These are phyloP conservation scores for Emmonsia crescens DNA, from an alignment of 2,329 filamentous ascomycete genomes.

Conservation along the genomic window DNA sequence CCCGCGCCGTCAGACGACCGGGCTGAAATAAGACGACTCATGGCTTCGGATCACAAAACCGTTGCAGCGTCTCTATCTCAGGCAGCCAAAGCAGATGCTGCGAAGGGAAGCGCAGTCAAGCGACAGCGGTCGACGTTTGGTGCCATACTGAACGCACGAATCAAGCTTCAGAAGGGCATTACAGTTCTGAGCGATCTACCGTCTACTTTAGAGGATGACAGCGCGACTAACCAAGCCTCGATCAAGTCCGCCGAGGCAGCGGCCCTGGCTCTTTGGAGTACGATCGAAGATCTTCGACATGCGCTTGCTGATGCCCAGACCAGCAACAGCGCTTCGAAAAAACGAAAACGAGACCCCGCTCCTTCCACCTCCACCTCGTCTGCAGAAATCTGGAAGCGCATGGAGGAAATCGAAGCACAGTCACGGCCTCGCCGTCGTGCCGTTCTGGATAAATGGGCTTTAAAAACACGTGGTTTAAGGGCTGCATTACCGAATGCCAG, in stretches of 20 bases:
- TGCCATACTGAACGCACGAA: constrained; percentile 75
- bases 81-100: constrained; percentile 63
- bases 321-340: constrained; percentile 24
- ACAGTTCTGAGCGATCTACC: constrained; percentile 67
- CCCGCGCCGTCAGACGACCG: constrained; percentile 31
- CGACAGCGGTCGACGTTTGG: constrained; percentile 79
- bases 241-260: constrained; percentile 75
- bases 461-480: constrained; percentile 52
- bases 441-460: constrained; percentile 81
- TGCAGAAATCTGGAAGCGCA: constrained; percentile 60
- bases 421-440: constrained; percentile 53
- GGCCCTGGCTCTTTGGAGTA: constrained; percentile 73
- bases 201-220: constrained; percentile 34
- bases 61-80: constrained; percentile 54
- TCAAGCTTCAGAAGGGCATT: constrained; percentile 85
- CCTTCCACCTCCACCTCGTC: constrained; percentile 43
- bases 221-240: constrained; percentile 28
- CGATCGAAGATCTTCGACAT: constrained; percentile 40
- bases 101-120: constrained; percentile 79
- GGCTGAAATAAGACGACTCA: constrained; percentile 54
- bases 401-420: constrained; percentile 54
- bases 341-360: constrained; percentile 42
- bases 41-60: constrained; percentile 56
- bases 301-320: constrained; percentile 29
- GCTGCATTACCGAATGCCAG: constrained; percentile 45